Percentiles rank a stretch among this genome's conserved stretches.
phyloP scores from a whole-genome alignment of 805 yeast genomes.

The Saturnispora kantuleensis region DNA sequence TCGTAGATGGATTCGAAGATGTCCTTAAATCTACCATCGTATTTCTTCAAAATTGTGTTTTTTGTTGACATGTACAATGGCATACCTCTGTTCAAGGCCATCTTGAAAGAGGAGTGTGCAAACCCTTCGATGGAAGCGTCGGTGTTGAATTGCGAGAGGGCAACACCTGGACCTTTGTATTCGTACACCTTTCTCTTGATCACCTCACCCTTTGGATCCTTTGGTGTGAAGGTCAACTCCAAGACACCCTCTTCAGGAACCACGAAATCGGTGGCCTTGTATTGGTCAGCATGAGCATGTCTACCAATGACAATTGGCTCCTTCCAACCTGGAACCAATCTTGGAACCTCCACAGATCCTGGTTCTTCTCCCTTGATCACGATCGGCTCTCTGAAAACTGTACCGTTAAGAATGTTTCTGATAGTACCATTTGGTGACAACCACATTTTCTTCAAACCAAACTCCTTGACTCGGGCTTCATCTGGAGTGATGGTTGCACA shows the following conservation, averaged over 20 bases:
- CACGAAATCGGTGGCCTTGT: constrained; percentile 68
- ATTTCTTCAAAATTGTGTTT: constrained; percentile 72
- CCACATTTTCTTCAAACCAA: constrained; percentile 72
- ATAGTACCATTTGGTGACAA: constrained; percentile 79
- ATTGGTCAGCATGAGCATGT: constrained; percentile 81
- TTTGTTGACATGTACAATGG: constrained; percentile 66
- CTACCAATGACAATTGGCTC: constrained; percentile 78
- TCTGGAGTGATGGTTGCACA: constrained; percentile 85
- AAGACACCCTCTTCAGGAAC: constrained; percentile 58
- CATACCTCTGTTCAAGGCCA: constrained; percentile 55
- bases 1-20: constrained; percentile 64
- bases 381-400: constrained; percentile 78
- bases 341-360: constrained; percentile 46
- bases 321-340: constrained; percentile 72
- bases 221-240: constrained; percentile 57
- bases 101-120: constrained; percentile 71
- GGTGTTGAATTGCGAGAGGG: constrained; percentile 75
- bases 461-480: constrained; percentile 70
- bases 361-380: constrained; percentile 42
- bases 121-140: constrained; percentile 68
- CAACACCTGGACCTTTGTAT: constrained; percentile 62
- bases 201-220: constrained; percentile 38
- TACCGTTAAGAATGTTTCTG: constrained; percentile 72
- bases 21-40: constrained; percentile 77
- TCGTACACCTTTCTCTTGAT: constrained; percentile 46